These are phyloP conservation scores for Phyllosticta citriasiana DNA, from an alignment of 2,329 filamentous ascomycete species.

Conservation along the genomic window DNA sequence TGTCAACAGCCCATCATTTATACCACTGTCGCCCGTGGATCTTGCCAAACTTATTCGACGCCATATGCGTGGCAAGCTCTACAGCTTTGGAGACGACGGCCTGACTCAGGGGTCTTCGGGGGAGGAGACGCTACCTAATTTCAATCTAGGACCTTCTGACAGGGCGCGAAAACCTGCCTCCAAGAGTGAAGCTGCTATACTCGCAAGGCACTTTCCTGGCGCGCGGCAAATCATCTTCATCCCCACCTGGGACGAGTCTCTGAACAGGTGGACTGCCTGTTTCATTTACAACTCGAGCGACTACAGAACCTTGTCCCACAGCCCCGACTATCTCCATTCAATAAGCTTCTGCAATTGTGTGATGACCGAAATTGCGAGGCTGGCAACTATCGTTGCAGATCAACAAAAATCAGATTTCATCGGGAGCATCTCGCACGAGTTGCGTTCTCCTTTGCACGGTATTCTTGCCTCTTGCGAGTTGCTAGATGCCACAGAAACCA, in stretches of 20 bases:
- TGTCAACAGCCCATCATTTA: neutral
- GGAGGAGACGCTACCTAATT: slow-evolving; percentile 13
- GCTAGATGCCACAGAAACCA: slow-evolving; percentile 34
- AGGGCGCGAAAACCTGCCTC: slow-evolving; percentile 9
- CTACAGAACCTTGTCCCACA: slow-evolving; percentile 21
- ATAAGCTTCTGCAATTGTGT: slow-evolving; percentile 34
- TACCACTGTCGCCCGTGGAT: slow-evolving; percentile 15
- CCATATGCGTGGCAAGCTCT: slow-evolving; percentile 26
- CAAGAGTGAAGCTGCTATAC: slow-evolving; percentile 26
- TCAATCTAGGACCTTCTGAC: slow-evolving; percentile 5
- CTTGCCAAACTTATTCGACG: slow-evolving; percentile 16
- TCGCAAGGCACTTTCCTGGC: slow-evolving; percentile 37
- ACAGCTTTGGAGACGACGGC: slow-evolving; percentile 23
- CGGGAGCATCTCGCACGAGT: slow-evolving; percentile 42
- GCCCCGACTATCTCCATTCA: slow-evolving; percentile 32
- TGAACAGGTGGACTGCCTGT: slow-evolving; percentile 37
- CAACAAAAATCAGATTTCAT: slow-evolving; percentile 44
- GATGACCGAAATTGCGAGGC: slow-evolving; percentile 30
- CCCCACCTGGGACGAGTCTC: slow-evolving; percentile 41
- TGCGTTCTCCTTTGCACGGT: slow-evolving; percentile 35
- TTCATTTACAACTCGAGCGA: slow-evolving; percentile 32
- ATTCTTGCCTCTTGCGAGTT: slow-evolving; percentile 40
- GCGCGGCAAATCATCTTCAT: slow-evolving; percentile 41
- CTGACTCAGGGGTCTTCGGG: slow-evolving; percentile 19
- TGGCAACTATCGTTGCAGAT: slow-evolving; percentile 32